Percentiles rank a stretch among this genome's conserved stretches.
Evolutionary conservation across 495 filamentous ascomycete genomes (phyloP).

Genomic region (Apodospora peruviana): DNA sequence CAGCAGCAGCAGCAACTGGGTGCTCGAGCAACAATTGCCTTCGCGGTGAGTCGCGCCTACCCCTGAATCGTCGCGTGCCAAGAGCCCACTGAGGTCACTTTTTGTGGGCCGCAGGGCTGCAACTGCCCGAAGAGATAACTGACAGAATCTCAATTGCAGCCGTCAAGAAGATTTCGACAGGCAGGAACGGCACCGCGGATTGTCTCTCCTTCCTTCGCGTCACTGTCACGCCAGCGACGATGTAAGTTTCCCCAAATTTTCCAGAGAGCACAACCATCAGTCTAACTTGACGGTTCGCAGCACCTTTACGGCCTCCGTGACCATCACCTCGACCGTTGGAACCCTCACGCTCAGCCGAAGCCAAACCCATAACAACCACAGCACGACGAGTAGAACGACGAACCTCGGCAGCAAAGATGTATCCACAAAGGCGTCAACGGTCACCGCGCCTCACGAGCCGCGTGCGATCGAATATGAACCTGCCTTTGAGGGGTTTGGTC

Average conservation of each 20-base stretch:
- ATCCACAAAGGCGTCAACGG: background rate
- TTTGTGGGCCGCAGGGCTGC: background rate
- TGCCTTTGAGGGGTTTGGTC: background rate
- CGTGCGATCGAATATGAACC: conserved; percentile 2
- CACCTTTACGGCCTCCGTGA: conserved; percentile 11
- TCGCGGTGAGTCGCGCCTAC: conserved; percentile 12
- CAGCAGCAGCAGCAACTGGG: conserved; percentile 2
- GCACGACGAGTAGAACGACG: conserved; percentile 1
- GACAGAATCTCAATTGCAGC: conserved; percentile 14
- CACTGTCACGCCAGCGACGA: conserved; percentile 20
- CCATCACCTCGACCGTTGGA: conserved; percentile 6
- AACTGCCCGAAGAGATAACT: too few relatives aligned
- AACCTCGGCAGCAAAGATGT: background rate
- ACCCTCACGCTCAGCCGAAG: conserved; percentile 4
- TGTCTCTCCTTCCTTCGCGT: conserved; percentile 21
- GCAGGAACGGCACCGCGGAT: conserved; percentile 18
- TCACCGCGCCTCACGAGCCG: conserved; percentile 5
- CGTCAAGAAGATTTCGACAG: conserved; percentile 9
- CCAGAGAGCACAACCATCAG: background rate
- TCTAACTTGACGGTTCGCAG: background rate
- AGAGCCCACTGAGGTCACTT: background rate
- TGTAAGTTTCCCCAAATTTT: conserved; percentile 3
- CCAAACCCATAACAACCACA: too few relatives aligned
- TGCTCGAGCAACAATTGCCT: conserved; percentile 17
- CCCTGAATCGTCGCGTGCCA: background rate